phyloP scores from a whole-genome alignment of 345 rosid genomes.

The Syzygium aromaticum region DNA sequence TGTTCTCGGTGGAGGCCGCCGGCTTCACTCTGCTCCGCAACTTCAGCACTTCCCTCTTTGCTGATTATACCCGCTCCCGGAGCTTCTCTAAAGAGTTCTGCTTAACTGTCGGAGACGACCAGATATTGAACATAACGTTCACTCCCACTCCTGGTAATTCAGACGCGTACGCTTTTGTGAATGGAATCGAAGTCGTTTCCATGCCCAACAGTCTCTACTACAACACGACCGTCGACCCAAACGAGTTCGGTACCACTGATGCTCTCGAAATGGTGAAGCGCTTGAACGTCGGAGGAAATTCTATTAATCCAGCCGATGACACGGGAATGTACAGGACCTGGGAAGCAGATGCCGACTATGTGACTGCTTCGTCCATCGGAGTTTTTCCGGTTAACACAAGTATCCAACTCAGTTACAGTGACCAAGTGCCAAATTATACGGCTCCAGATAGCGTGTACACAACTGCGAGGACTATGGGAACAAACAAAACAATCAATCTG shows the following conservation, averaged over 20 bases:
- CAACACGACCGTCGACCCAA: neutral
- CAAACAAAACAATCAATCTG: neutral
- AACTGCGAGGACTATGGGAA: slow-evolving; percentile 16
- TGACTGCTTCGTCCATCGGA: slow-evolving; percentile 1
- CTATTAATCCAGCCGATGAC: slow-evolving; percentile 7
- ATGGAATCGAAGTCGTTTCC: slow-evolving; percentile 31
- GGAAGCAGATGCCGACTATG: slow-evolving; percentile 9
- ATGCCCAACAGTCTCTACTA: slow-evolving; percentile 22
- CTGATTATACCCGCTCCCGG: neutral
- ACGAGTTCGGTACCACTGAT: neutral
- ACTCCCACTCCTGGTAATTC: slow-evolving; percentile 5
- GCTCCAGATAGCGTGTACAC: slow-evolving; percentile 26
- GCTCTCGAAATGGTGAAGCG: neutral
- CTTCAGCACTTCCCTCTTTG: slow-evolving; percentile 16
- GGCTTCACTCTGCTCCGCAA: slow-evolving; percentile 8
- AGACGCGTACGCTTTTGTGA: slow-evolving; percentile 19
- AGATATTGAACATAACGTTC: slow-evolving; percentile 11
- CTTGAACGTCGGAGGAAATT: slow-evolving; percentile 23
- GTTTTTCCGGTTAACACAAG: neutral
- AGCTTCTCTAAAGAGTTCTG: slow-evolving; percentile 12
- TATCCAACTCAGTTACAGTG: neutral
- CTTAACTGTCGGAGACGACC: neutral
- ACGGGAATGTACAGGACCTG: slow-evolving; percentile 18
- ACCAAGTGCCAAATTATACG: neutral
- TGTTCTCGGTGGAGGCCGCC: slow-evolving; percentile 12